Percentiles rank a stretch among this genome's conserved stretches.
Conservation (phyloP, 2,329 filamentous ascomycete genomes). For the Ilyonectria mors-panacis region DNA sequence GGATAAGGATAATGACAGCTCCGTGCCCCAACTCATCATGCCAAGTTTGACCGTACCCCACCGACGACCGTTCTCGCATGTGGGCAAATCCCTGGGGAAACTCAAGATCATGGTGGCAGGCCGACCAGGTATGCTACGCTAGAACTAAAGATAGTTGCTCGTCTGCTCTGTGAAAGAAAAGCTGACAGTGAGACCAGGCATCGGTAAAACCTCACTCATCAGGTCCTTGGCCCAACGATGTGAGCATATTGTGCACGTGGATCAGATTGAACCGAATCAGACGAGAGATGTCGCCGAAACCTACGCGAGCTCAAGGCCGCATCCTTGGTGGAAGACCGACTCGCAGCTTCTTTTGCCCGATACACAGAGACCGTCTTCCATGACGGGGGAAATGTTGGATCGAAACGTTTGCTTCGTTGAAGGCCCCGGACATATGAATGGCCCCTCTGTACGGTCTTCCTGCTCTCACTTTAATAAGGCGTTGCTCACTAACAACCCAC, state of each 20-base stretch:
- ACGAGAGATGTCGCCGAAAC: conserved; percentile 71
- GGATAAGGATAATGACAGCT: conserved; percentile 35
- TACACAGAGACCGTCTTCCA: conserved; percentile 75
- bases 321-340: conserved; percentile 92
- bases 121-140: conserved; percentile 70
- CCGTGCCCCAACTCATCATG: conserved; percentile 91
- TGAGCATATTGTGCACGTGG: conserved; percentile 94
- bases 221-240: conserved; percentile 89
- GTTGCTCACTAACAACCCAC: conserved; percentile 59
- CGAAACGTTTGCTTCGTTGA: conserved; percentile 96
- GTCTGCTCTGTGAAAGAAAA: neutral
- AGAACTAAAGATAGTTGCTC: neutral
- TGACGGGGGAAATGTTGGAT: conserved; percentile 83
- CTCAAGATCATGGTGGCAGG: conserved; percentile 93
- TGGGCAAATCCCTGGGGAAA: conserved; percentile 85
- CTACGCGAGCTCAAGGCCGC: conserved; percentile 85
- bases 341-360: conserved; percentile 71
- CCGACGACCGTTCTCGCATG: conserved; percentile 89
- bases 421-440: conserved; percentile 75
- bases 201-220: conserved; percentile 92
- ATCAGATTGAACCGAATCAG: conserved; percentile 67
- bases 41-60: conserved; percentile 93
- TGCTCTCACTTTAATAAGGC: conserved; percentile 18
- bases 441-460: conserved; percentile 63
- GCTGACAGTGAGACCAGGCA: conserved; percentile 64